Conservation (phyloP, 2,329 filamentous ascomycete genomes). For the Pseudovirgaria hyperparasitica region DNA sequence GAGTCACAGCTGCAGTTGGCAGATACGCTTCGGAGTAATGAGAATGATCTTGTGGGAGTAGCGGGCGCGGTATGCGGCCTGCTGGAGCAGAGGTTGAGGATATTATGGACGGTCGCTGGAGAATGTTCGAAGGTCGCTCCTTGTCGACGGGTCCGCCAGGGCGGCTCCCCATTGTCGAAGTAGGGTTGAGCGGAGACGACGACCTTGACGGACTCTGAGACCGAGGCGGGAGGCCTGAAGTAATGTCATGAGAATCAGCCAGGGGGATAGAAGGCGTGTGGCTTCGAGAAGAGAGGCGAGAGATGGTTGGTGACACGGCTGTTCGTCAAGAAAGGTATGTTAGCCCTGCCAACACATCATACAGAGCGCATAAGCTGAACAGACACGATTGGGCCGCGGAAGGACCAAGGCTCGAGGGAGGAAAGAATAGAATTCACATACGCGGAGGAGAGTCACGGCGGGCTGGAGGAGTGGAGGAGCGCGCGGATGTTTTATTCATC, state of each 20-base stretch:
- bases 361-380: constrained; percentile 22
- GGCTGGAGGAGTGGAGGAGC: constrained; percentile 44
- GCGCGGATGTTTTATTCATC: constrained; percentile 23
- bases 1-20: constrained; percentile 39
- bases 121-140: constrained; percentile 8
- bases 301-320: constrained; percentile 41
- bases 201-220: constrained; percentile 44
- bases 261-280: constrained; percentile 41
- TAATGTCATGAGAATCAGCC: constrained; percentile 36
- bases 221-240: constrained; percentile 38
- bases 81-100: constrained; percentile 33
- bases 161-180: constrained; percentile 23
- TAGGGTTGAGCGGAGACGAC: constrained; percentile 18
- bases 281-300: constrained; percentile 39
- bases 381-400: constrained; percentile 16
- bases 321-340: constrained; percentile 12
- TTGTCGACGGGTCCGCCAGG: constrained; percentile 18
- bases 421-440: constrained; percentile 33
- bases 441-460: constrained; percentile 44
- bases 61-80: constrained; percentile 34
- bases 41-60: constrained; percentile 54
- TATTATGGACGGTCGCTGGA: constrained; percentile 21
- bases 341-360: constrained; percentile 26
- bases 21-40: constrained; percentile 52
- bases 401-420: constrained; percentile 4